phyloP scores from a whole-genome alignment of 2,329 filamentous ascomycete genomes.

The Penicillium glabrum region DNA sequence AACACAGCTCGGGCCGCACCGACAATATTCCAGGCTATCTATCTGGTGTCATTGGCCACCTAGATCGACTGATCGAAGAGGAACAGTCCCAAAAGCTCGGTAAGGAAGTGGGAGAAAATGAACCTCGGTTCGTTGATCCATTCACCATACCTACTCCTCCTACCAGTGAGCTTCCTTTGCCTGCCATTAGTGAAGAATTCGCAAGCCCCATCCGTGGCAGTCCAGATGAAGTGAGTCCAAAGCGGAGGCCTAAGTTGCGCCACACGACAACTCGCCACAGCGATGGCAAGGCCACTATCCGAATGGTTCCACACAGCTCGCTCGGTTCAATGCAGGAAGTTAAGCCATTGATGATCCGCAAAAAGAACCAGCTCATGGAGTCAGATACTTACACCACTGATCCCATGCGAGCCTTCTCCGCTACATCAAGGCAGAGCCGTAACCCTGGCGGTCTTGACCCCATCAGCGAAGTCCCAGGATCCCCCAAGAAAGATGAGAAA shows the following conservation, averaged over 20 bases:
- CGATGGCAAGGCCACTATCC: constrained; percentile 50
- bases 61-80: constrained; percentile 57
- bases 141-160: constrained; percentile 9
- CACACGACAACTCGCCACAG: neutral
- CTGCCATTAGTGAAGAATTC: constrained; percentile 54
- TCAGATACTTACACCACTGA: neutral
- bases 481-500: constrained; percentile 27
- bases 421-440: constrained; percentile 27
- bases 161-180: constrained; percentile 36
- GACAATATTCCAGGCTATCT: constrained; percentile 52
- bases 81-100: constrained; percentile 19
- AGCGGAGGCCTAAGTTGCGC: constrained; percentile 10
- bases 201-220: constrained; percentile 14
- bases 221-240: constrained; percentile 10
- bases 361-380: constrained; percentile 31
- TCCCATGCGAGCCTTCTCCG: constrained; percentile 11
- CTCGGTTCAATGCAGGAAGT: constrained; percentile 44
- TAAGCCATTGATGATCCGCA: constrained; percentile 58
- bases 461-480: constrained; percentile 43
- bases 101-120: constrained; percentile 3
- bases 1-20: constrained; percentile 47
- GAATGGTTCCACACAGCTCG: constrained; percentile 57
- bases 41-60: constrained; percentile 60
- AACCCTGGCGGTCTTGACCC: constrained; percentile 39
- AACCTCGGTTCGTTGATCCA: constrained; percentile 15